Evolutionary conservation across 495 filamentous ascomycete genomes (phyloP).

Genomic region (Daldinia caldariorum): DNA sequence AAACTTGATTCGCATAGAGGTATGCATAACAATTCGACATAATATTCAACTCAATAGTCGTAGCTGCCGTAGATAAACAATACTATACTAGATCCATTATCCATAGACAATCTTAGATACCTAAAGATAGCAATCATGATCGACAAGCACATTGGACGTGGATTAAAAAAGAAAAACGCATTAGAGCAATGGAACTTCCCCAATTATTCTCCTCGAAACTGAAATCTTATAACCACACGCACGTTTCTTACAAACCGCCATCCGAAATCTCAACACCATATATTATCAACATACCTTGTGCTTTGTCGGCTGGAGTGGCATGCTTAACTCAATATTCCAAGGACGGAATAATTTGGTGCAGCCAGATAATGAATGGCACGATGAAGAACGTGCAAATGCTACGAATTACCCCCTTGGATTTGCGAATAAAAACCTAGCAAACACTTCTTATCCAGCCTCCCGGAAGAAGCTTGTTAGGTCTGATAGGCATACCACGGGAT

Average conservation of each 20-base stretch:
- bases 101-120: not conserved
- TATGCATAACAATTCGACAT: not conserved
- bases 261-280: not conserved
- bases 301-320: not conserved
- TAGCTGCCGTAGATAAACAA: not conserved
- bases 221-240: not conserved
- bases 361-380: not conserved
- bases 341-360: not conserved
- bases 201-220: not conserved
- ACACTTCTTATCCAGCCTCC: not conserved
- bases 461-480: not conserved
- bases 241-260: not conserved
- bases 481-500: not conserved
- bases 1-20: not conserved
- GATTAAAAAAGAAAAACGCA: not conserved
- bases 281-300: not conserved
- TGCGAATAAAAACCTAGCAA: not conserved
- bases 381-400: not conserved
- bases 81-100: too few relatives aligned
- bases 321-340: not conserved
- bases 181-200: not conserved
- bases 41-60: not conserved
- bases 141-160: not conserved
- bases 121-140: slow-evolving; percentile 7
- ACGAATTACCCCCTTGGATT: not conserved